Base-by-base conservation (phyloP, 371 early-diverging fungal species). In the Gilbertella persicaria region DNA sequence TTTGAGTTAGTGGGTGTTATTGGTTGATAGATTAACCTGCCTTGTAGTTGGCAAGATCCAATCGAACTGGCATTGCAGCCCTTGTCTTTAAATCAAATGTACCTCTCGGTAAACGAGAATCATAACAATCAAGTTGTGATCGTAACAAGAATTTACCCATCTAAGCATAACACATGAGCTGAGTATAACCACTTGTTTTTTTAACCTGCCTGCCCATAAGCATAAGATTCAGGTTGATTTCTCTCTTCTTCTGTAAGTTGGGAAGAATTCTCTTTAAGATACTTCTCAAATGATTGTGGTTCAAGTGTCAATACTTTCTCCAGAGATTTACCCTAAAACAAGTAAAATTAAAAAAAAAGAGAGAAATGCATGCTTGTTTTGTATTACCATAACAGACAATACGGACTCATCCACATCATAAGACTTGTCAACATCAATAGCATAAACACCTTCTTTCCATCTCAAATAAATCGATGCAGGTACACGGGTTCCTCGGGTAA, bases 71-170 rank as follows among this genome's bases (percentile, higher is more conserved):
- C 20, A 93, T 68, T 10, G 86, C 82, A 0, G 96, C 96, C 10
- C 98, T 83, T 4, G 96, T 95, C 61, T 98, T 98, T 10, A 98
- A 67, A 74, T 98, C 98, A 81, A 96, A 97, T 1, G 90, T 87
- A 38, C 80, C 73, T 23, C 85, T 79, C 5, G 91, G 91, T 24
- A 97, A 68, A 7, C 84, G 56, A 9, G 80, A 71, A 64, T 96
- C 85, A 38, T 80, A 68, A 58, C 96, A 95, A 73, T 98, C 98
- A 33, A 96, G 66, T 68, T 98, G 97, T 12, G 96, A 89, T 45
- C 98, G 83, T 39, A 98, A 71, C 28, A 96, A 55, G 53, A 98
- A 86, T 13, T 84, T 64, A 26, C 69, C 80, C 45, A 73, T 60
- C 71, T 78, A 58, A 5, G 14, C 13, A 0, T 38, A 10, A 14